Conservation (phyloP, 78 protist species). For the Dictyostelium firmibasis region DNA sequence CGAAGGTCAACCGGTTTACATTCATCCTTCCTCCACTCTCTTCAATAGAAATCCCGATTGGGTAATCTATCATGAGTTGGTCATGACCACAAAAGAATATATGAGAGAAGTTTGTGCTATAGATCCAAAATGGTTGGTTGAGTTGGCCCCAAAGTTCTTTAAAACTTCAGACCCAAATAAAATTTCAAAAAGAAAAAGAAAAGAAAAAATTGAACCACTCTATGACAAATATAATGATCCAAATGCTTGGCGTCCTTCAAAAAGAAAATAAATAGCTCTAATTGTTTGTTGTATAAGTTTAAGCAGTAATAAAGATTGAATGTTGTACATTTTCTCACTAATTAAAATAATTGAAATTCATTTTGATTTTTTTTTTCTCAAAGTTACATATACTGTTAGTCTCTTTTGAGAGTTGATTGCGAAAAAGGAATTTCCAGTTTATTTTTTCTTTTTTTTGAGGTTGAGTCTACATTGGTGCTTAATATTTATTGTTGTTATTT, state of each 20-base stretch:
- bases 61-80: conserved; percentile 96
- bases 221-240: conserved; percentile 89
- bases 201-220: conserved; percentile 96
- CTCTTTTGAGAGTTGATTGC: too few relatives aligned
- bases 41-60: conserved; percentile 96
- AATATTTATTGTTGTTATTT: too few relatives aligned
- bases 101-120: conserved; percentile 95
- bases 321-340: too few relatives aligned
- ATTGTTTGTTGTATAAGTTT: too few relatives aligned
- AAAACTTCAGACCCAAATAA: conserved; percentile 86
- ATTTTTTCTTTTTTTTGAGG: too few relatives aligned
- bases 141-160: conserved; percentile 97
- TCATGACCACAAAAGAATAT: conserved; percentile 98
- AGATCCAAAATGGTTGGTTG: conserved; percentile 98
- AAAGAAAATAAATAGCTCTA: conserved; percentile 69
- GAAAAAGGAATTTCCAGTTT: too few relatives aligned
- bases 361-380: too few relatives aligned
- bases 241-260: conserved; percentile 94
- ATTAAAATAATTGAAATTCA: too few relatives aligned
- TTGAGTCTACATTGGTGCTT: too few relatives aligned
- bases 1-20: conserved; percentile 93
- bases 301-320: too few relatives aligned
- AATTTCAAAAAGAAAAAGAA: conserved; percentile 89
- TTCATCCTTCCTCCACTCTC: conserved; percentile 98
- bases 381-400: too few relatives aligned